Base-by-base conservation (phyloP, 768 basidiomycete species). In the Leccinum incarnatum region DNA sequence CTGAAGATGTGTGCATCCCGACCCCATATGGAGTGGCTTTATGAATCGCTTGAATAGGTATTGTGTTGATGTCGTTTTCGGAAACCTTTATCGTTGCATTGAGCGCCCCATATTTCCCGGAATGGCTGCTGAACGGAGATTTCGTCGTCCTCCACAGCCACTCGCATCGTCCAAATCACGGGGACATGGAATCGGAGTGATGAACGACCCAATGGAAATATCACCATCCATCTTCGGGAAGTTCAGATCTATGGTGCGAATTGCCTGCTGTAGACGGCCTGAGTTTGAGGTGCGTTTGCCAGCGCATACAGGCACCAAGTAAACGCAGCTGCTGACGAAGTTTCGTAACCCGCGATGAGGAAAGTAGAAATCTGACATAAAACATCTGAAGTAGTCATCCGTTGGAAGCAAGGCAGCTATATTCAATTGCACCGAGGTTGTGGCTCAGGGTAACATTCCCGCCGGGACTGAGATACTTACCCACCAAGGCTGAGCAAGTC, bases 221-320 rank as follows among this genome's bases (percentile, higher is more conserved):
- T 65, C 64, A 11, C 68, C 72, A 52, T 71, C 61, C 15, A 67
- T 48, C 8, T 61, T 64, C 27, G 58, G 55, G 1, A 56, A 70
- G 53, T 51, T 53, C 30, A 49, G n/a, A 23, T 55, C 56, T 8
- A 77, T 66, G 0, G 69, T 69, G 21, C 70, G 69, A 21, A 84
- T 69, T 29, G 81, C 82, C 11, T 70, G 69, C 17, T 83, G 80
- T 11, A 89, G 74, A 45, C 68, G 69, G 19, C 63, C 65, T 88
- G 87, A n/a, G 72, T 69, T 3, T 68, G 69, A 0, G 79, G 79
- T 50, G 79, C 67, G 55, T 77, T 74, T 6, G 79, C 73, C 55
- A 89, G 79, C 46, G 81, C 78, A 67, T 84, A 85, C 3, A 89
- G 74, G 55, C 81, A 81, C 86, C 86, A 89, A 7, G 83, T 78